Evolutionary conservation across 805 yeast species (phyloP), one percentile per base, ranked within the genome.

Genomic region (Alloascoidea africana): DNA sequence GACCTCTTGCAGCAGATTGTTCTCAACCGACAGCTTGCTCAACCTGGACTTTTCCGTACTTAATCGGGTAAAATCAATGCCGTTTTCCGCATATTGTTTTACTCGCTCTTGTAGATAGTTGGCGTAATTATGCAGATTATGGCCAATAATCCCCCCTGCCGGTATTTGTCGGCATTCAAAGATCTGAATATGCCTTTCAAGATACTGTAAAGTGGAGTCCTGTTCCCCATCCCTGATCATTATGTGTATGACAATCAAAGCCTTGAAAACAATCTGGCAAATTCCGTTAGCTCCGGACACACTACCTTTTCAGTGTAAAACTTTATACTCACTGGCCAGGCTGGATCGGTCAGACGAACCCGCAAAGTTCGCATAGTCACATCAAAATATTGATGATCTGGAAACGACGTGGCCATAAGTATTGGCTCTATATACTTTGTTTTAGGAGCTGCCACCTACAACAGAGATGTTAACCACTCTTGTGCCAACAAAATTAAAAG

Each of bases 371-470:
- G 58, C 70, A 79, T 69, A 19, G 82, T 71, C n/a, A 73, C 70
- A 42, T 59, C 56, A 46, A 81, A 75, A 43, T 76, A 65, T 4
- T 44, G 48, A 43, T 76, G 67, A 3, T 44, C 49, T 14, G 48
- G 52, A 36, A 49, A 47, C 8, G 59, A 45, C 0, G 71, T 59
- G 4, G 67, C 64, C 34, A 62, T 62, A 27, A 82, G 61, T 36
- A 82, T 80, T 1, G 94, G 94, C 56, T 82, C 91, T 37, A 82
- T 69, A 50, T 82, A 82, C 52, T 82, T 82, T 18, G 82, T 75
- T 56, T 82, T 82, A 3, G 94, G 94, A 6, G 91, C 85, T 5
- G 94, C 94, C 11, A n/a, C 30, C 30, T 23, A 23, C n/a, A 8
- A 8, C 8, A 23, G 8, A 8, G 8, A n/a, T n/a, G n/a, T 8